Conservation (phyloP, 2,329 filamentous ascomycete species). For the Juglanconis sp. region DNA sequence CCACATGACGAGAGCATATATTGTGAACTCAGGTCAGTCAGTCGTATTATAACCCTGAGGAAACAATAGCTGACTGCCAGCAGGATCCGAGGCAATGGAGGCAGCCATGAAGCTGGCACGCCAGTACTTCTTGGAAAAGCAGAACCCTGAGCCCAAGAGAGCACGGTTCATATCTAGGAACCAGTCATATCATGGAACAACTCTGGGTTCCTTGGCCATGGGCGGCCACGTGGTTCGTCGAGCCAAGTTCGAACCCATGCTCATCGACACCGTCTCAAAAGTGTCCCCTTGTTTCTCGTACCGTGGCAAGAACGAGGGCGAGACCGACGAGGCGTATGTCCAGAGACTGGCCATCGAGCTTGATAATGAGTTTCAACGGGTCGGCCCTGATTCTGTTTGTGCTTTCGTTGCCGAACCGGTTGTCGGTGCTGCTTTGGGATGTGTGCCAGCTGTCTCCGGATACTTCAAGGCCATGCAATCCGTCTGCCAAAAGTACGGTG, state of each 20-base stretch:
- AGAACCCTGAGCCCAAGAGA: constrained; percentile 52
- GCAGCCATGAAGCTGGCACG: constrained; percentile 62
- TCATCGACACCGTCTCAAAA: constrained; percentile 54
- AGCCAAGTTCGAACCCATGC: constrained; percentile 59
- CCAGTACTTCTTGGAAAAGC: constrained; percentile 61
- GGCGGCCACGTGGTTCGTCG: constrained; percentile 61
- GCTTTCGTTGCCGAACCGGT: constrained; percentile 73
- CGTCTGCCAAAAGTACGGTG: constrained; percentile 53
- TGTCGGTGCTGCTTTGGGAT: constrained; percentile 62
- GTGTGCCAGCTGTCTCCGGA: constrained; percentile 45
- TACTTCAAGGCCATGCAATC: constrained; percentile 53
- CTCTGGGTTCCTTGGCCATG: constrained; percentile 63
- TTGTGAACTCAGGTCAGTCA: constrained; percentile 35
- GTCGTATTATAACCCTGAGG: constrained; percentile 33
- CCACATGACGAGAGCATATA: constrained; percentile 35
- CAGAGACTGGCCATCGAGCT: constrained; percentile 60
- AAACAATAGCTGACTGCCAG: constrained; percentile 33
- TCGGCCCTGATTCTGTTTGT: constrained; percentile 64
- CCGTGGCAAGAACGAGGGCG: constrained; percentile 47
- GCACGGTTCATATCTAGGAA: constrained; percentile 63
- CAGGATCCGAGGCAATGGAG: constrained; percentile 63
- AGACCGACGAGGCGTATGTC: constrained; percentile 60
- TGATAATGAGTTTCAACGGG: constrained; percentile 60
- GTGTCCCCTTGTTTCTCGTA: constrained; percentile 69
- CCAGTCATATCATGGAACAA: constrained; percentile 71